Percentiles rank a stretch among this genome's conserved stretches.
phyloP scores from a whole-genome alignment of 2,329 filamentous ascomycete species.

The Biscogniauxia mediterranea region DNA sequence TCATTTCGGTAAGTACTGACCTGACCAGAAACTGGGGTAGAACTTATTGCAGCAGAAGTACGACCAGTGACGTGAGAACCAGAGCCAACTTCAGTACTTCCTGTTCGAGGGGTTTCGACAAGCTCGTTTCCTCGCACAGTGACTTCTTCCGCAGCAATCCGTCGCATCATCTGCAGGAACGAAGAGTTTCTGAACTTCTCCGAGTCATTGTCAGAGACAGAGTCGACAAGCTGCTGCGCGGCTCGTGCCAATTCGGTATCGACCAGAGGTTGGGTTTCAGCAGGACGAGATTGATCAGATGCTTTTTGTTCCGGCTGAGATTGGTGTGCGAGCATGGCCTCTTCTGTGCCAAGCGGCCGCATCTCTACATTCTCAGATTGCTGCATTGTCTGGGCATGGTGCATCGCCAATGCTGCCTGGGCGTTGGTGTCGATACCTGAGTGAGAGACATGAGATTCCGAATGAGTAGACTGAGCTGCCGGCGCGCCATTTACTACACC shows the following conservation, averaged over 20 bases:
- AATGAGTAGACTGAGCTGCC: background rate
- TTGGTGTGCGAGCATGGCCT: background rate
- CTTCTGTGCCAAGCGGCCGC: constrained; percentile 26
- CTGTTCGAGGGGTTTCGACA: constrained; percentile 39
- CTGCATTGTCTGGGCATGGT: background rate
- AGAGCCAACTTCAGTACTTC: background rate
- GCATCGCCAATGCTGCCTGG: background rate
- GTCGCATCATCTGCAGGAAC: constrained; percentile 75
- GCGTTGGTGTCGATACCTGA: background rate
- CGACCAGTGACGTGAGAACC: constrained; percentile 2
- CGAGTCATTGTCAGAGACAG: constrained; percentile 65
- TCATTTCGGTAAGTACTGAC: background rate
- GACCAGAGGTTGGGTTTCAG: constrained; percentile 30
- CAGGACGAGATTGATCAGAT: constrained; percentile 18
- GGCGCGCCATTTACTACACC: background rate
- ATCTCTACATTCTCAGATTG: constrained; percentile 24
- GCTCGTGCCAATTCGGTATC: constrained; percentile 70
- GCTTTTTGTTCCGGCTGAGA: background rate
- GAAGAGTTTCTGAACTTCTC: constrained; percentile 76
- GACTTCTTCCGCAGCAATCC: constrained; percentile 69
- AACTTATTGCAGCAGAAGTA: background rate
- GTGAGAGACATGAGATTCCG: background rate
- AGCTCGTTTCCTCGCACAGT: constrained; percentile 69
- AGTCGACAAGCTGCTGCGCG: constrained; percentile 67
- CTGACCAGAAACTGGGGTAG: background rate